Base-by-base conservation (phyloP, 768 basidiomycete genomes). In the Cytidiella melzeri region DNA sequence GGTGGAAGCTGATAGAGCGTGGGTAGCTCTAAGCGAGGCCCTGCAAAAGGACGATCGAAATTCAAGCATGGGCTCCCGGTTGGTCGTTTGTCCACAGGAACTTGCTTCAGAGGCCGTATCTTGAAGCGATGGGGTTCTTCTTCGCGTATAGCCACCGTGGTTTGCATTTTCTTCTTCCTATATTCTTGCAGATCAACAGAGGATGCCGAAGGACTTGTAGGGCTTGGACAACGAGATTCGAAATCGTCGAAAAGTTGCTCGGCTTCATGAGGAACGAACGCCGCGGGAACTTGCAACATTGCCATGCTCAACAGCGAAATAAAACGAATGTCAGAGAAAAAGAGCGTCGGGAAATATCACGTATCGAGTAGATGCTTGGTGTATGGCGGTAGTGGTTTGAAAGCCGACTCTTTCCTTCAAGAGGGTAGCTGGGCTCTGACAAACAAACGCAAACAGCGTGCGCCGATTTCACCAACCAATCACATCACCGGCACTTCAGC, bases 81-180 rank as follows among this genome's bases (percentile, higher is more conserved):
- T 18, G 15, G 12, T 15, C 52, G 52, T 38, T 48, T 27, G 3
- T 28, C 40, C 1, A 25, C 30, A 19, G 52, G 52, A 5, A 56
- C 45, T 12, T 53, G 45, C n/a, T 40, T 53, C 5, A 56, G 49
- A 3, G 52, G 48, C 4, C 45, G 26, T 3, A 56, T 43, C 37
- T 51, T 53, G 43, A 56, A 56, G 37, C 44, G 47, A 37, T 56
- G 55, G 1, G 52, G 52, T 15, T 51, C 28, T 13, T 51, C 44
- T 18, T 56, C 55, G 10, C 38, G 38, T 38, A 56, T 48, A 15
- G 52, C 55, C n/a, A 56, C 55, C 3, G 52, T 56, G 10, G 52
- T 56, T 41, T 56, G 52, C 55, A 56, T 56, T 30, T 36, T 56
- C 27, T 27, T 25, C 45, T 50, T 51, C 12, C 34, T n/a, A 7